Evolutionary conservation across 129 eudicot genomes (phyloP), one percentile per base, ranked within the genome.

Genomic region (Centrapalus pauciflorus): DNA sequence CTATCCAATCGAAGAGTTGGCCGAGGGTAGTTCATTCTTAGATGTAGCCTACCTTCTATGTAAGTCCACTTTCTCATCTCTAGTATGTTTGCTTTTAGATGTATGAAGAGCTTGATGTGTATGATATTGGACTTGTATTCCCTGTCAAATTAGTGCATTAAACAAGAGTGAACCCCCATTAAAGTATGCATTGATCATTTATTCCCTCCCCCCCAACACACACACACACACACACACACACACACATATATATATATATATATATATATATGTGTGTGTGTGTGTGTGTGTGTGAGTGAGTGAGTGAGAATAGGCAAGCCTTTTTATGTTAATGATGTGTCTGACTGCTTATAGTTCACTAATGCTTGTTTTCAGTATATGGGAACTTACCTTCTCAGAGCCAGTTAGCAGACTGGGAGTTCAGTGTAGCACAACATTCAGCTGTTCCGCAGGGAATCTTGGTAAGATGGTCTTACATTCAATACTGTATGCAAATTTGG

Each of bases 391-490:
- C 99, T 61, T 80, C 93, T 67, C 80, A 74, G 67, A 76, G 70
- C 71, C 99, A 94, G 67, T 82, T 89, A 75, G 84, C 93, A 64
- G 88, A 84, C 66, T 94, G 99, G 99, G 99, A 94, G 74, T 89
- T 89, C 75, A 82, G 97, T 33, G 88, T 94, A 57, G 79, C 93
- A 25, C 99, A 89, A 54, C 99, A 94, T 72, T 89, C 99, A 55
- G 99, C 99, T 76, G 99, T 94, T 64, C 99, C 99, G 11, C 95
- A 86, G 64, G 99, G 99, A 76, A 62, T 89, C 40, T 55, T 94
- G 94, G 99, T 94, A 71, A 14, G 84, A 46, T 61, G 33, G 10
- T 75, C 25, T 64, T 40, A 14, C 58, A 17, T 46, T 54, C 19
- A 30, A 45, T 61, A 33, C 26, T 4, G 21, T 19, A 65, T 4